A percentile compares a stretch with the other conserved stretches of the same genome.
Evolutionary conservation across 768 basidiomycete genomes (phyloP).

Genomic region (Pulveroboletus sp.): DNA sequence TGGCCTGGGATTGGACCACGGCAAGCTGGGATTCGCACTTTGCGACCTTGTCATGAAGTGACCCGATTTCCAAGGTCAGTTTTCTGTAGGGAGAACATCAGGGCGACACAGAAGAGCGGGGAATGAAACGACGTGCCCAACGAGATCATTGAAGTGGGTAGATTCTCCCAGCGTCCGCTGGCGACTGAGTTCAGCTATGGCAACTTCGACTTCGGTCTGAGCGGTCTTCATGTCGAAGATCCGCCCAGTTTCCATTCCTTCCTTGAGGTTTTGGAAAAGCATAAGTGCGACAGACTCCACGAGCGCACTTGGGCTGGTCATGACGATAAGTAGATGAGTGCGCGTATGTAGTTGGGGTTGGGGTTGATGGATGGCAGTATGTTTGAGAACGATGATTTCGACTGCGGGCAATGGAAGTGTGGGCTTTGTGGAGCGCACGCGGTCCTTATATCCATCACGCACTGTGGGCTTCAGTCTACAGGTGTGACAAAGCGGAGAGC

Average conservation of each 20-base stretch:
- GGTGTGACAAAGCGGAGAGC: slow-evolving; percentile 14
- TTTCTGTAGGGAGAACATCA: slow-evolving; percentile 6
- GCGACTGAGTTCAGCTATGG: slow-evolving; percentile 7
- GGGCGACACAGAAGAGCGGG: background rate
- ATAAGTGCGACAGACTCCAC: slow-evolving; percentile 1
- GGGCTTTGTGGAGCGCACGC: slow-evolving; percentile 1
- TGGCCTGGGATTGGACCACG: background rate
- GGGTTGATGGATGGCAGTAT: background rate
- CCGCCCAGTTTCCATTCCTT: slow-evolving; percentile 10
- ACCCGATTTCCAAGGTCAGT: slow-evolving; percentile 6
- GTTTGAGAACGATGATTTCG: background rate
- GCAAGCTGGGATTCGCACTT: slow-evolving; percentile 11
- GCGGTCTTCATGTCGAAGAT: slow-evolving; percentile 2
- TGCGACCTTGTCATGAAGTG: slow-evolving; percentile 1
- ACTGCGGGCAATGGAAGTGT: background rate
- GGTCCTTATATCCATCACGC: slow-evolving; percentile 10
- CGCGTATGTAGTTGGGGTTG: background rate
- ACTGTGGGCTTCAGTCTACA: slow-evolving; percentile 2
- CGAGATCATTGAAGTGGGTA: background rate
- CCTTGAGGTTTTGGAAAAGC: slow-evolving; percentile 10
- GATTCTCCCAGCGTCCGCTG: background rate
- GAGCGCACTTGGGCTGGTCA: slow-evolving; percentile 2
- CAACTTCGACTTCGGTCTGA: slow-evolving; percentile 9
- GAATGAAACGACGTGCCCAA: slow-evolving; percentile 2
- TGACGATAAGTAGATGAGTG: slow-evolving; percentile 1